These are phyloP conservation scores for Fonsecaea pugnacius DNA, from an alignment of 2,329 filamentous ascomycete species.

Conservation along the genomic window DNA sequence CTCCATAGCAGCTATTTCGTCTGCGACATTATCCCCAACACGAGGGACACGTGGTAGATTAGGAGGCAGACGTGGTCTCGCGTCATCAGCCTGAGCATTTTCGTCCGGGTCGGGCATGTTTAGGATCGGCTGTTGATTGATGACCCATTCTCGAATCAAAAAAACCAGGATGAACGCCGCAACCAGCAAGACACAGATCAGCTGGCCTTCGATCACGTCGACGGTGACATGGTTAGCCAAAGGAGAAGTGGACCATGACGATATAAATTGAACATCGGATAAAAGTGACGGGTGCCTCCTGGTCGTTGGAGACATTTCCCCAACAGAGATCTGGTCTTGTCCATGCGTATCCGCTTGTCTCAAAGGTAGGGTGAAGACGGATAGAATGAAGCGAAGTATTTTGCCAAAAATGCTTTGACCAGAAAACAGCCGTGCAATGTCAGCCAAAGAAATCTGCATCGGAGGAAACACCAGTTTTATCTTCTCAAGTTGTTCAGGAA, in stretches of 20 bases:
- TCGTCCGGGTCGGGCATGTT: conserved; percentile 70
- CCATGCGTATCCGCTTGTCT: neutral
- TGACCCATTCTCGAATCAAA: conserved; percentile 93
- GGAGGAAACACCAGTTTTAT: conserved; percentile 28
- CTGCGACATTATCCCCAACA: conserved; percentile 3
- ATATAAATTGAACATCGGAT: conserved; percentile 63
- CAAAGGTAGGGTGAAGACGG: conserved; percentile 21
- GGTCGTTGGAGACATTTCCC: conserved; percentile 6
- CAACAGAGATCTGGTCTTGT: conserved; percentile 20
- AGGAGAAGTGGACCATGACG: conserved; percentile 66
- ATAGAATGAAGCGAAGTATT: conserved; percentile 24
- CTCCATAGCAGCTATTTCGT: neutral
- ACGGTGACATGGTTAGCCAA: conserved; percentile 78
- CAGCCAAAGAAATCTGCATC: conserved; percentile 28
- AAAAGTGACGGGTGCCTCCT: conserved; percentile 55
- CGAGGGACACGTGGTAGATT: conserved; percentile 13
- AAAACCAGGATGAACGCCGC: conserved; percentile 97
- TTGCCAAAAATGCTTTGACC: conserved; percentile 28
- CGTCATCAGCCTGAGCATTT: conserved; percentile 24
- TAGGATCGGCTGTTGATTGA: conserved; percentile 93
- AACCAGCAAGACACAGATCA: conserved; percentile 90
- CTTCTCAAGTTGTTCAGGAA: conserved; percentile 23
- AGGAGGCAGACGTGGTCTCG: neutral
- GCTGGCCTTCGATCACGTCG: conserved; percentile 84
- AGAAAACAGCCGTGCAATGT: conserved; percentile 25